Conservation (phyloP, 148 eudicot genomes). For the Rheum nobile region DNA sequence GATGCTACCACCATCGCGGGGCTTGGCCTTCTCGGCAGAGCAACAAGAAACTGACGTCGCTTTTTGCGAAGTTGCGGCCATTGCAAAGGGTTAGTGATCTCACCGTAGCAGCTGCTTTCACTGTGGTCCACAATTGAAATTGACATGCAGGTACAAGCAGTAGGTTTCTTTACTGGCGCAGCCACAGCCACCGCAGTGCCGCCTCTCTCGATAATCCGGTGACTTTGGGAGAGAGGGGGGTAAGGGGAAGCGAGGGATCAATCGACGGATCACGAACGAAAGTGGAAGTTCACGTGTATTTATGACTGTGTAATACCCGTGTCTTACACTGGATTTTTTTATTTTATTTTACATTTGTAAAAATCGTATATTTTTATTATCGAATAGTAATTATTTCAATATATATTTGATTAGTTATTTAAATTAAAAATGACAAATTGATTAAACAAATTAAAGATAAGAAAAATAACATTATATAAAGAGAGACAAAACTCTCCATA, state of each 20-base stretch:
- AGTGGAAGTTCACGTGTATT: not conserved
- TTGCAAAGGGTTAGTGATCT: conserved; percentile 30
- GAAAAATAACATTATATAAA: too few species aligned
- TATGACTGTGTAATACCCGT: too few species aligned
- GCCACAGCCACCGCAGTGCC: conserved; percentile 3
- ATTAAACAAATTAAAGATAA: too few species aligned
- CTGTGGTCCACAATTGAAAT: conserved; percentile 6
- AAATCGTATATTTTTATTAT: too few species aligned
- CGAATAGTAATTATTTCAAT: too few species aligned
- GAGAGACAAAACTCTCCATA: too few species aligned
- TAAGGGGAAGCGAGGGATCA: not conserved
- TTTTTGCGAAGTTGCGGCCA: conserved; percentile 46
- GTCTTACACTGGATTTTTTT: too few species aligned
- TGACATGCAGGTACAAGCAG: conserved; percentile 6
- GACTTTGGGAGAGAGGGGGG: not conserved
- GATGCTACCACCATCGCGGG: not conserved
- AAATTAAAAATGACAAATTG: too few species aligned
- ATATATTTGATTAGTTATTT: too few species aligned
- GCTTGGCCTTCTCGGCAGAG: not conserved
- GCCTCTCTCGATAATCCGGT: not conserved
- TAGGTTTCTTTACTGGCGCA: not conserved
- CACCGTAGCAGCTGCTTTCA: conserved; percentile 12
- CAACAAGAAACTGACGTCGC: conserved; percentile 23
- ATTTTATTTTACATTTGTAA: too few species aligned
- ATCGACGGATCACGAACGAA: not conserved